Base-by-base conservation (phyloP, 768 basidiomycete genomes). In the Collybia sordida region DNA sequence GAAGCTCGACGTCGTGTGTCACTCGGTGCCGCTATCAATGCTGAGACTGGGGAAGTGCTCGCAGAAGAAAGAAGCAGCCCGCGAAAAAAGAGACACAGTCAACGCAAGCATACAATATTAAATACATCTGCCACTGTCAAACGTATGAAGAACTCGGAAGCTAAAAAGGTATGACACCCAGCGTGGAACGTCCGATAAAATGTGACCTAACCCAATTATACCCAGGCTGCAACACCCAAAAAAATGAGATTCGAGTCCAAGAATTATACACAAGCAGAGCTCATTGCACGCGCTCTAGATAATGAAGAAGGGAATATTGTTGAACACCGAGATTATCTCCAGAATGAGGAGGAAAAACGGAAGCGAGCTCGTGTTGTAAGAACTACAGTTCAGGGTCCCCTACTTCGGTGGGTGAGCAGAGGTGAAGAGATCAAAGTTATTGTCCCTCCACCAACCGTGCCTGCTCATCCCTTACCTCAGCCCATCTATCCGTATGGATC, bases 281-380 rank as follows among this genome's bases (percentile, higher is more conserved):
- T 94, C 6, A 87, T 95, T 49, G 83, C 82, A 2, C 81, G 81
- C 6, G 93, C 93, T 0, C 79, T 94, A 15, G 89, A 93, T 58
- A 90, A 85, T 45, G 93, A 94, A 65, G 92, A 93, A 65, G 84
- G 86, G 0, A 95, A 95, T 62, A 82, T 86, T 18, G 74, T 76
- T 4, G 85, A 90, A 41, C 89, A 94, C 54, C 74, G 80, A 28
- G 81, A 92, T 57, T 94, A 93, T 60, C 80, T 94, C 23, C 79
- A 76, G 43, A 67, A 82, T 2, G 93, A 95, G 57, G 91, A 90
- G 60, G 90, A 91, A 67, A 91, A 89, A 56, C 81, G 90, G 6
- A 83, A 80, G 59, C 81, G 81, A 25, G 85, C 80, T 21, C 74
- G 73, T 15, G 83, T 84, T 21, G 80, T 85, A 23, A 82, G 86